Conservation (phyloP, 2,329 filamentous ascomycete genomes). For the Trichoderma sp. region DNA sequence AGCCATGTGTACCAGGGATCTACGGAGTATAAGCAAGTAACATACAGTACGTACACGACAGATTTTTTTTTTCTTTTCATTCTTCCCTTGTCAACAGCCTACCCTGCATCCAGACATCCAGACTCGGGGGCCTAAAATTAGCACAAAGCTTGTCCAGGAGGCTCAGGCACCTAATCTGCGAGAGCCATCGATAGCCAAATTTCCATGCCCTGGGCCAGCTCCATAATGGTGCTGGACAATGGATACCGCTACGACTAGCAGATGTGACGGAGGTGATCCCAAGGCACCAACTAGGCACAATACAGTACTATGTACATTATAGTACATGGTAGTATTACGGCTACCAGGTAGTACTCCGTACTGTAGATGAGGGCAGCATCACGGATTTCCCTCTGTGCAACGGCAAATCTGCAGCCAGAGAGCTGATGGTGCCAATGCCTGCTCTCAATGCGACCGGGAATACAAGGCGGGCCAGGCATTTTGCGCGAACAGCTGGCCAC, state of each 20-base stretch:
- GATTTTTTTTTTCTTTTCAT: not conserved
- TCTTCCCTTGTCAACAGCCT: not conserved
- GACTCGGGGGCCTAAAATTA: conserved; percentile 1
- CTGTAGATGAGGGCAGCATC: conserved; percentile 1
- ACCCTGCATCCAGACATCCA: not conserved
- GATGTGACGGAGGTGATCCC: conserved; percentile 12
- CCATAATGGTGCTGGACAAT: not conserved
- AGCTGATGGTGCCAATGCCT: not conserved
- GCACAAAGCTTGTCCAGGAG: conserved; percentile 6
- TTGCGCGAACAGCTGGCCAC: conserved; percentile 17
- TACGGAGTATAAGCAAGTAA: not conserved
- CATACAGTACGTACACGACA: not conserved
- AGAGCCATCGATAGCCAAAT: conserved; percentile 9
- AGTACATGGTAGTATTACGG: no score
- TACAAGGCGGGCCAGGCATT: conserved; percentile 1
- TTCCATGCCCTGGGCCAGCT: not conserved
- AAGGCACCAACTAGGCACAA: conserved; percentile 4
- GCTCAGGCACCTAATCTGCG: conserved; percentile 14
- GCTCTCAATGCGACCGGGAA: conserved; percentile 1
- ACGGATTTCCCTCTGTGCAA: not conserved
- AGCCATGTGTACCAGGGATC: not conserved
- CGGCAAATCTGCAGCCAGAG: not conserved
- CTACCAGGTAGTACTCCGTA: no score
- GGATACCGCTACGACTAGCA: not conserved
- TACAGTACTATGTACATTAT: no score